phyloP scores from a whole-genome alignment of 140 eudicot genomes.

The Stevia rebaudiana region DNA sequence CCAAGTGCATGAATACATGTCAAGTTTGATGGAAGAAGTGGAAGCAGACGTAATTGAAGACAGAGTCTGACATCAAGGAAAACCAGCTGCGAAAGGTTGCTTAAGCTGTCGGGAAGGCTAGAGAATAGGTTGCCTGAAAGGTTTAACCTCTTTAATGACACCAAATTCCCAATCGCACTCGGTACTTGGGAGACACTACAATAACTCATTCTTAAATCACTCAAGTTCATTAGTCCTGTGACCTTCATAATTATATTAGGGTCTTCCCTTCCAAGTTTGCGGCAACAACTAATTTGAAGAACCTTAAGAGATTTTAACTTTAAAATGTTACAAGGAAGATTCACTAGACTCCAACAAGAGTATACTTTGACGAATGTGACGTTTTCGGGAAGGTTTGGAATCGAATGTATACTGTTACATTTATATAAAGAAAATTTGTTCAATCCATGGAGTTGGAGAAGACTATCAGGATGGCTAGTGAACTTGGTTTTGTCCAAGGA shows the following conservation, averaged over 20 bases:
- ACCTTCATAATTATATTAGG: slow-evolving; percentile 4
- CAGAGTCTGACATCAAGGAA: background rate
- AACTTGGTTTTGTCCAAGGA: background rate
- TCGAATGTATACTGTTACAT: background rate
- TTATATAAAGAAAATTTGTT: background rate
- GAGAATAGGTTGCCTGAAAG: slow-evolving; percentile 1
- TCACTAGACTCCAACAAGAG: background rate
- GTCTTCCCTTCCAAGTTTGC: slow-evolving; percentile 5
- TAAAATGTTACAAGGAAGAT: slow-evolving; percentile 2
- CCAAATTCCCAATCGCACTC: slow-evolving; percentile 4
- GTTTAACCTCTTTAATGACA: background rate
- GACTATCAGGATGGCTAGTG: background rate
- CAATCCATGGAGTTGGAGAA: background rate
- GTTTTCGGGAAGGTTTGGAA: slow-evolving; percentile 13
- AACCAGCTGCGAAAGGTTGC: background rate
- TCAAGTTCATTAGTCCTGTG: slow-evolving; percentile 10
- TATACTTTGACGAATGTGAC: background rate
- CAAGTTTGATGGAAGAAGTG: slow-evolving; percentile 4
- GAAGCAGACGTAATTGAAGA: background rate
- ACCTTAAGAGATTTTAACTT: background rate
- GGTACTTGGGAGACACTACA: slow-evolving; percentile 15
- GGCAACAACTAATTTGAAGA: background rate
- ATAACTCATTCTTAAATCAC: background rate
- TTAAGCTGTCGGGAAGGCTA: slow-evolving; percentile 11
- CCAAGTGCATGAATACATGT: background rate